Evolutionary conservation across 257 asterid genomes (phyloP), one percentile per base, ranked within the genome.

Genomic region (Echium plantagineum): DNA sequence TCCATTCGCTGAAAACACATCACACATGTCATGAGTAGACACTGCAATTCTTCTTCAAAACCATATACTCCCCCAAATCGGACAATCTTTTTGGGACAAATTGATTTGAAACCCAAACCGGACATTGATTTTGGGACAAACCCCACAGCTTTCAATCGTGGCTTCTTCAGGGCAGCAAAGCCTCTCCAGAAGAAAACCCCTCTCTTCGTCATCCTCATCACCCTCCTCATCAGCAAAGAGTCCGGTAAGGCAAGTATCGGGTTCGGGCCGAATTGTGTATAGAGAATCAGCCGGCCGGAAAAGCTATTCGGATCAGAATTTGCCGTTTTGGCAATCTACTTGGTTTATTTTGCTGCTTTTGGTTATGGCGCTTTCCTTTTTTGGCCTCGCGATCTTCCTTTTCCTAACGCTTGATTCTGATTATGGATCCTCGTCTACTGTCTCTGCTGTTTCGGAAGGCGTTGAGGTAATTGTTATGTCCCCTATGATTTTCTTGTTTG

Each of bases 361-460:
- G 61, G 62, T 64, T 32, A 90, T 90, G 96, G 94, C 96, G 35
- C 30, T 83, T 66, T 76, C 91, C 0, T 85, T 82, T 68, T 85
- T 84, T 52, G 84, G 74, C 21, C 74, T 85, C 24, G 97, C 94
- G 3, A 77, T 85, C 24, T 72, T 83, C 32, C 74, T 85, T 52
- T 71, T 81, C 68, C 63, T 90, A 31, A 74, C 83, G 58, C 80
- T 85, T 21, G 91, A 82, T 64, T 81, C 89, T 54, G 94, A 83
- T 66, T 69, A 75, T 22, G 38, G 38, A 63, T 59, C 73, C 1
- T 66, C 83, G 5, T 32, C 73, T 20, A 83, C 94, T 28, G 94
- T 82, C 68, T 85, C 89, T 64, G 98, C 98, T 47, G 91, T 91
- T 32, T 77, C 94, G 1, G 96, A 85, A 76, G 98, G 96, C 72